Base-by-base conservation (phyloP, 257 asterid species). In the Primulina huaijiensis region DNA sequence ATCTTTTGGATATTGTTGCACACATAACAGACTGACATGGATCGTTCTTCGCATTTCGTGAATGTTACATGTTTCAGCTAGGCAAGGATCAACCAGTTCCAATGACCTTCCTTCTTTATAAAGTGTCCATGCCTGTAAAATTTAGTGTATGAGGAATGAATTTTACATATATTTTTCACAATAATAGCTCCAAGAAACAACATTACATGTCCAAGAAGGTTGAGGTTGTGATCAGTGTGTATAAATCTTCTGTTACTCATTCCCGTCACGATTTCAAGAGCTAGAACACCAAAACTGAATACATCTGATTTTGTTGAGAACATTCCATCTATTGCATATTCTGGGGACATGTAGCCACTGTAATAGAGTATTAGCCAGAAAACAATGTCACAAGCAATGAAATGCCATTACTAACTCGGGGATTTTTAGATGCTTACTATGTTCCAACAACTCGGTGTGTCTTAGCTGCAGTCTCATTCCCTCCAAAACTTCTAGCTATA, bases 281-380 rank as follows among this genome's bases (percentile, higher is more conserved):
- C 72, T 33, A 81, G 72, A 27, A 77, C 80, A 2, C 82, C 82
- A n/a, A 71, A 72, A 68, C 85, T 77, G 55, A 77, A 81, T 11
- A 81, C 77, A 58, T 81, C 85, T 23, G 80, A 77, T 34, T 77
- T 77, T 69, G 70, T 21, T 4, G 80, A 77, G 73, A 75, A 81
- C 25, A 33, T 34, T 2, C 85, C 82, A 59, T 72, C 78, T 20
- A 72, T 60, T 19, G 75, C 82, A 34, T 81, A 75, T 60, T 81
- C 77, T 3, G 79, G 85, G 9, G 85, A 61, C 78, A 75, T 81
- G 63, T 81, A 77, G 4, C 82, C 85, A 69, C 80, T 81, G 70
- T 70, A 67, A n/a, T 14, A 64, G 38, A 53, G 64, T 65, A 38
- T 17, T 53, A 73, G 19, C 16, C 4, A 37, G 50, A 57, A 10